Base-by-base conservation (phyloP, 768 basidiomycete genomes). In the Agrocybe praecox region DNA sequence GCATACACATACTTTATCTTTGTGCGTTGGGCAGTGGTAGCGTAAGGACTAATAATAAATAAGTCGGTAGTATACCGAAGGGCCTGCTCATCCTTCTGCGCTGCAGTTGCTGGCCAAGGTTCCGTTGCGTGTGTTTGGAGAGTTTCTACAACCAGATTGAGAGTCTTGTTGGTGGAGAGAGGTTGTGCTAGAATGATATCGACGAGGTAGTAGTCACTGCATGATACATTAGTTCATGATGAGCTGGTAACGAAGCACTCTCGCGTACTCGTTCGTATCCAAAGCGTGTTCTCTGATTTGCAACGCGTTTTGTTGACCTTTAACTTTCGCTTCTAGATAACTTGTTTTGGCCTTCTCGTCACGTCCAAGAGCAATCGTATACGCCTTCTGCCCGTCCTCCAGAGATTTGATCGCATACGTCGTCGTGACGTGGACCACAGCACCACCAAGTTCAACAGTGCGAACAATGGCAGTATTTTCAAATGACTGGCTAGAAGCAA, bases 401-500 rank as follows among this genome's bases (percentile, higher is more conserved):
- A 89, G 80, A 34, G 91, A 84, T 67, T 85, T 90, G 69, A 94
- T 84, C 18, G 90, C 86, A 73, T 89, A 97, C 47, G 93, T 91
- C 46, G 95, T 96, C 52, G 87, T 91, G 78, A 95, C 85, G 76
- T 90, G 88, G 54, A 94, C 89, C 21, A 93, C 81, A 18, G 95
- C 81, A 50, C 96, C 96, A 33, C 90, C 94, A 21, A 97, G 89
- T 65, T 97, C 96, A 57, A 94, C 79, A 6, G 90, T 87, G 65
- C 94, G 89, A 29, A 95, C 91, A 58, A 98, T 82, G 60, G 89
- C 92, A 19, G 90, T 92, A 64, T 94, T 94, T 81, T 93, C 92
- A 74, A 93, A 93, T 1, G 86, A 80, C 64, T 77, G 76, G 59
- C 72, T 68, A 17, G 70, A 66, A 44, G 66, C 69, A 49, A 72